These are phyloP conservation scores for Diversispora epigaea DNA, from an alignment of 192 early-diverging fungal species.

Conservation along the genomic window DNA sequence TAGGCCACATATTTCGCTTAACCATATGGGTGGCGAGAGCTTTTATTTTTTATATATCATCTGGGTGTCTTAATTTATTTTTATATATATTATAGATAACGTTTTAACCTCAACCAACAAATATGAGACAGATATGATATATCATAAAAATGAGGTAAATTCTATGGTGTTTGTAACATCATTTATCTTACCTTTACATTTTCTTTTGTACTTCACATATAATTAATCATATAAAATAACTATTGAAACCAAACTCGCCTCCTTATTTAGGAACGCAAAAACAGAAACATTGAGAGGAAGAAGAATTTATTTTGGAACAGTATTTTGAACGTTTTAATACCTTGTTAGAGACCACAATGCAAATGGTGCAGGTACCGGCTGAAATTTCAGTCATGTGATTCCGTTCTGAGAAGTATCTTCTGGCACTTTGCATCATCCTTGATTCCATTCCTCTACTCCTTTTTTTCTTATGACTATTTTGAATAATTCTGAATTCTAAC, in stretches of 20 bases:
- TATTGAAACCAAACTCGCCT: conserved; percentile 18
- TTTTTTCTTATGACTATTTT: too few relatives aligned
- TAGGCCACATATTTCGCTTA: conserved; percentile 25
- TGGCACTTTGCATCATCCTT: too few relatives aligned
- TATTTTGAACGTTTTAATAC: background rate
- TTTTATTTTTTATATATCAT: conserved; percentile 6
- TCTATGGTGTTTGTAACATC: background rate
- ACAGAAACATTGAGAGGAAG: background rate
- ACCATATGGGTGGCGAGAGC: conserved; percentile 17
- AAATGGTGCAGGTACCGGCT: too few relatives aligned
- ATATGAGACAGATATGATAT: too few relatives aligned
- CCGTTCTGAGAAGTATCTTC: too few relatives aligned
- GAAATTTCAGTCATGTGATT: too few relatives aligned
- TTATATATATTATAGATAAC: background rate
- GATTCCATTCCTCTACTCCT: too few relatives aligned
- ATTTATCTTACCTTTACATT: too few relatives aligned
- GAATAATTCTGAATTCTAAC: too few relatives aligned
- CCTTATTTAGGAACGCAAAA: conserved; percentile 21
- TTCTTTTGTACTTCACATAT: conserved; percentile 16
- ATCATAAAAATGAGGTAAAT: background rate
- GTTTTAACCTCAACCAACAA: background rate
- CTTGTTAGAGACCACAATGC: conserved; percentile 2
- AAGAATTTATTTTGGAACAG: conserved; percentile 7
- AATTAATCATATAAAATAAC: conserved; percentile 21
- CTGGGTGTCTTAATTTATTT: background rate